A percentile compares a stretch with the other conserved stretches of the same genome.
phyloP scores from a whole-genome alignment of 805 yeast genomes.

The Wickerhamiella azyma region DNA sequence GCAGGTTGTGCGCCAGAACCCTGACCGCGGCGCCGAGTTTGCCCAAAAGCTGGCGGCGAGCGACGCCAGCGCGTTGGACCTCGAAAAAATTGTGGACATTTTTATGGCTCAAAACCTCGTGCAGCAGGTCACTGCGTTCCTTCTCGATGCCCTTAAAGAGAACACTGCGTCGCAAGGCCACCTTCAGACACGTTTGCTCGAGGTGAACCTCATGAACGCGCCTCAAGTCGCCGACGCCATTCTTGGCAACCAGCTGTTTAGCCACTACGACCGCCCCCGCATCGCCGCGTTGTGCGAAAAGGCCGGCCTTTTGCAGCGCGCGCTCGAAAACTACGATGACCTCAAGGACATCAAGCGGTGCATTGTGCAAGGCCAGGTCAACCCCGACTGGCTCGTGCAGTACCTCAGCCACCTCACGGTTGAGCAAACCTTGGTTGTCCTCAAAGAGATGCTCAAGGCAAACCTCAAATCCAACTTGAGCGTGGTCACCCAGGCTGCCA shows the following conservation, averaged over 20 bases:
- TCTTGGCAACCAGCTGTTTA: slow-evolving; percentile 86
- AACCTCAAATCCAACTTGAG: slow-evolving; percentile 81
- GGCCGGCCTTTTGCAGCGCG: slow-evolving; percentile 92
- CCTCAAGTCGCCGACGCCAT: slow-evolving; percentile 99
- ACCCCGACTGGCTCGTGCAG: slow-evolving; percentile 84
- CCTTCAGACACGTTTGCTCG: slow-evolving; percentile 85
- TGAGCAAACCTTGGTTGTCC: slow-evolving; percentile 79
- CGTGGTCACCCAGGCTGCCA: slow-evolving; percentile 89
- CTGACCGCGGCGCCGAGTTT: slow-evolving; percentile 97
- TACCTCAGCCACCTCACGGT: slow-evolving; percentile 90
- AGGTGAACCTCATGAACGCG: slow-evolving; percentile 84
- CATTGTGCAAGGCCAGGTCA: slow-evolving; percentile 62
- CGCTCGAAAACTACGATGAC: slow-evolving; percentile 90
- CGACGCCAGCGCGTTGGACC: slow-evolving; percentile 41
- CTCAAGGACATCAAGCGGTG: slow-evolving; percentile 92
- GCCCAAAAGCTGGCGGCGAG: slow-evolving; percentile 73
- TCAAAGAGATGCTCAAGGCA: slow-evolving; percentile 69
- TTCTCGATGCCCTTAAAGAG: slow-evolving; percentile 86
- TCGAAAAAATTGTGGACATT: slow-evolving; percentile 82
- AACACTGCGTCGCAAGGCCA: slow-evolving; percentile 93
- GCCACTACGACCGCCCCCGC: slow-evolving; percentile 87
- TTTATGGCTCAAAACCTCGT: slow-evolving; percentile 87
- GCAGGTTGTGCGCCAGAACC: slow-evolving; percentile 77
- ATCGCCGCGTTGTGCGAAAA: slow-evolving; percentile 88
- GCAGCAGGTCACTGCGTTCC: slow-evolving; percentile 96